A percentile compares a stretch with the other conserved stretches of the same genome.
Conservation (phyloP, 129 eudicot genomes). For the Smallanthus sonchifolius region DNA sequence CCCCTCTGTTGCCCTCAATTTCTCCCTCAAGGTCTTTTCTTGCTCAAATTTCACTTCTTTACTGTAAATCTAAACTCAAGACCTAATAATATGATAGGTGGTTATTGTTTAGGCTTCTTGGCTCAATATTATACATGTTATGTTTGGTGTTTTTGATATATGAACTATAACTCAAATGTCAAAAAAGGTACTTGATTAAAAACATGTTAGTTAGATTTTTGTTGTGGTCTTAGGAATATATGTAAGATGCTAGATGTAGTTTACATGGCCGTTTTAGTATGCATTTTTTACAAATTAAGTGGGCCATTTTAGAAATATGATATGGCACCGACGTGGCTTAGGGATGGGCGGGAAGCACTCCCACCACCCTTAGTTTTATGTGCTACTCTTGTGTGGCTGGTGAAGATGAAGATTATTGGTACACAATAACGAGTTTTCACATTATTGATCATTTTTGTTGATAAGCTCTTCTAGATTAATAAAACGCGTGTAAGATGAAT, state of each 20-base stretch:
- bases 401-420: neutral
- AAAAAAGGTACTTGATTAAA: neutral
- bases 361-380: neutral
- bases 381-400: constrained; percentile 6
- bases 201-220: neutral
- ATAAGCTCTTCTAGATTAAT: neutral
- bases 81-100: neutral
- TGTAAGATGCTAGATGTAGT: neutral
- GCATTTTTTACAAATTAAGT: neutral
- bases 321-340: too few species aligned
- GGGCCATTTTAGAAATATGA: neutral
- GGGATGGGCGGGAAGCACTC: too few species aligned
- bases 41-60: neutral
- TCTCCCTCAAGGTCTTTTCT: constrained; percentile 79
- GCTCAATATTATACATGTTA: neutral
- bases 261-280: constrained; percentile 6
- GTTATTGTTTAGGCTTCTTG: constrained; percentile 7
- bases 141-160: neutral
- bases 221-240: neutral
- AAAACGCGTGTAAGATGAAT: neutral
- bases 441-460: neutral
- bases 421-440: neutral
- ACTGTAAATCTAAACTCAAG: neutral
- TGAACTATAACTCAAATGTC: neutral
- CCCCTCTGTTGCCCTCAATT: constrained; percentile 96